Base-by-base conservation (phyloP, 169 alveolate species). In the Plasmodium malariae region DNA sequence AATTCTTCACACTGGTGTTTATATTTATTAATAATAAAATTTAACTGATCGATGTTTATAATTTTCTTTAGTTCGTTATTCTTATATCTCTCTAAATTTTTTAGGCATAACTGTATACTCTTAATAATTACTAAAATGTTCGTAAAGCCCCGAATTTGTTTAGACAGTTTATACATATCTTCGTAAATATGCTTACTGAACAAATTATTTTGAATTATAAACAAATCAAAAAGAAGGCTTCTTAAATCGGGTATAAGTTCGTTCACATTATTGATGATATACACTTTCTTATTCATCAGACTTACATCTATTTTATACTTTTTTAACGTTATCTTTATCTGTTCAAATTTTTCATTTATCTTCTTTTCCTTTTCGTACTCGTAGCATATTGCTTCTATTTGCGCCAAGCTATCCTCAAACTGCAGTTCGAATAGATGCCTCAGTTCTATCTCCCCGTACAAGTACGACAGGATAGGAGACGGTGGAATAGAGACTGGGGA, bases 1-100 rank as follows among this genome's bases (percentile, higher is more conserved):
- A 78, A 78, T 2, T 78, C 89, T 78, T 78, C 89, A 5, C 89
- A 78, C 28, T 48, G 26, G 19, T 78, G 21, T 36, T 78, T 78
- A 57, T 78, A 78, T 17, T 30, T 78, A 11, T 26, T 54, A 40
- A 78, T 68, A 0, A 45, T 17, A n/a, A 32, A 28, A 3, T 24
- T 26, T 6, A 55, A 32, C 1, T 26, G 7, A 48, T 74, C 88
- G 21, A 59, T 45, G 17, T 78, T 78, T 32, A 36, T 14, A 48
- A 28, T n/a, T 36, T 78, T 78, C 26, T 78, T 78, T 55, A 78
- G 5, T 17, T 78, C 89, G 37, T 54, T 78, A 17, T 60, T 62
- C 63, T 63, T 78, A 62, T 78, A 51, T 62, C 48, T 78, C 1
- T 67, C 74, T 78, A 78, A 26, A n/a, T 21, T 14, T 5, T 62